Percentiles rank a stretch among this genome's conserved stretches.
Conservation (phyloP, 2,329 filamentous ascomycete genomes). For the Beauveria medogensis region DNA sequence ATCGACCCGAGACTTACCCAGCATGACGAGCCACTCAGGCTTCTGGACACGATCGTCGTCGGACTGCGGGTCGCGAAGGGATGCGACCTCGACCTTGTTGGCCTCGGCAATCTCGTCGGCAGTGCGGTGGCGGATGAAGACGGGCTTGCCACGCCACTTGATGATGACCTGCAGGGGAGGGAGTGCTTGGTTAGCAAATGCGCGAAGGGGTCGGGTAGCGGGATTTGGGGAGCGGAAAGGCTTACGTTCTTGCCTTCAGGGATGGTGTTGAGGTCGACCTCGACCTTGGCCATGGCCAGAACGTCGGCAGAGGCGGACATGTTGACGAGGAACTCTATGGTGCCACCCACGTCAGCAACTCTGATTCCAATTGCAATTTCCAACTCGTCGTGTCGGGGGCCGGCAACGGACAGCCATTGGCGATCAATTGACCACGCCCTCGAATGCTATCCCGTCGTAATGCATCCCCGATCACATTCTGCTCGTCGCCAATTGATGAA, state of each 20-base stretch:
- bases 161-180: slow-evolving; percentile 68
- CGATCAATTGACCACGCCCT: neutral
- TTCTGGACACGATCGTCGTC: slow-evolving; percentile 94
- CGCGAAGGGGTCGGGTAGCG: neutral
- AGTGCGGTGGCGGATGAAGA: slow-evolving; percentile 99
- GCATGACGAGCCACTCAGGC: slow-evolving; percentile 97
- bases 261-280: slow-evolving; percentile 85
- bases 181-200: neutral
- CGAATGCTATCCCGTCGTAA: neutral
- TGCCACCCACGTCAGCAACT: slow-evolving; percentile 19
- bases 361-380: slow-evolving; percentile 6
- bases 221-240: slow-evolving; percentile 16
- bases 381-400: neutral
- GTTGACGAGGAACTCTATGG: slow-evolving; percentile 93
- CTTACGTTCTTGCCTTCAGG: slow-evolving; percentile 99
- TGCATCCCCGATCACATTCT: neutral
- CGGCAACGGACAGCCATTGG: neutral
- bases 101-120: slow-evolving; percentile 88
- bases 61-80: slow-evolving; percentile 82
- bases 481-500: neutral
- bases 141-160: slow-evolving; percentile 99
- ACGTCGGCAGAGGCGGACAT: slow-evolving; percentile 99
- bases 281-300: slow-evolving; percentile 98
- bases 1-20: slow-evolving; percentile 52
- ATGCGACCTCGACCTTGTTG: slow-evolving; percentile 74